Percentiles rank a stretch among this genome's conserved stretches.
These are phyloP conservation scores for Brettanomyces sp. DNA, from an alignment of 805 yeast genomes.

Conservation along the genomic window DNA sequence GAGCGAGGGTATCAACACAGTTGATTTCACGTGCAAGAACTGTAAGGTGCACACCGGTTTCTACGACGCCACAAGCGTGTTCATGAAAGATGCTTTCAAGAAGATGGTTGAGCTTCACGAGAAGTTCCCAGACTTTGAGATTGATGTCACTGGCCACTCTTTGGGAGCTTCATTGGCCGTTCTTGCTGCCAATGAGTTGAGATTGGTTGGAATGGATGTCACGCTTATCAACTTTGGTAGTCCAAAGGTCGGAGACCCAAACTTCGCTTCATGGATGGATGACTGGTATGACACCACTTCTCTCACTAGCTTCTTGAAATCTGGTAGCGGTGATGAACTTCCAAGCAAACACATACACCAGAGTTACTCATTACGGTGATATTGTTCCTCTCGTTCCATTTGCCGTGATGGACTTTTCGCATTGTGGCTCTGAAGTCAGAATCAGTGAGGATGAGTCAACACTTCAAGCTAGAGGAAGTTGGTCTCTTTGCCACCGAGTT, in stretches of 20 bases:
- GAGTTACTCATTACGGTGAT: constrained; percentile 1
- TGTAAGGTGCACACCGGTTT: constrained; percentile 65
- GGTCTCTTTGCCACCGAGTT: neutral
- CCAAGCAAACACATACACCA: constrained; percentile 1
- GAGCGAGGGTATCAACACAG: constrained; percentile 6
- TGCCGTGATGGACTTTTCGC: neutral
- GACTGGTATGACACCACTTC: constrained; percentile 30
- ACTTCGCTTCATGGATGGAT: constrained; percentile 45
- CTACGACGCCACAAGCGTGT: constrained; percentile 33
- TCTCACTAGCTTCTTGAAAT: neutral
- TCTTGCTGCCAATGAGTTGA: constrained; percentile 54
- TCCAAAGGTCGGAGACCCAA: constrained; percentile 53
- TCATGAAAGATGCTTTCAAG: constrained; percentile 29
- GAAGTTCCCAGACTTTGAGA: constrained; percentile 36
- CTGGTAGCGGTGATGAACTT: neutral
- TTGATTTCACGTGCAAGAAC: constrained; percentile 30
- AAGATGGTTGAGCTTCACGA: constrained; percentile 26
- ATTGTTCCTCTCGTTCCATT: constrained; percentile 2
- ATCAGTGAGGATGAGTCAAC: neutral
- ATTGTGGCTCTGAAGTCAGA: constrained; percentile 1
- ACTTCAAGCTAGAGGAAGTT: neutral
- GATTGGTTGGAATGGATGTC: constrained; percentile 44
- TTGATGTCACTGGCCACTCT: constrained; percentile 65
- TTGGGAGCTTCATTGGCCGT: constrained; percentile 57
- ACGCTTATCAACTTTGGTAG: constrained; percentile 51